phyloP scores from a whole-genome alignment of 805 yeast species.

The Metschnikowia anglica region DNA sequence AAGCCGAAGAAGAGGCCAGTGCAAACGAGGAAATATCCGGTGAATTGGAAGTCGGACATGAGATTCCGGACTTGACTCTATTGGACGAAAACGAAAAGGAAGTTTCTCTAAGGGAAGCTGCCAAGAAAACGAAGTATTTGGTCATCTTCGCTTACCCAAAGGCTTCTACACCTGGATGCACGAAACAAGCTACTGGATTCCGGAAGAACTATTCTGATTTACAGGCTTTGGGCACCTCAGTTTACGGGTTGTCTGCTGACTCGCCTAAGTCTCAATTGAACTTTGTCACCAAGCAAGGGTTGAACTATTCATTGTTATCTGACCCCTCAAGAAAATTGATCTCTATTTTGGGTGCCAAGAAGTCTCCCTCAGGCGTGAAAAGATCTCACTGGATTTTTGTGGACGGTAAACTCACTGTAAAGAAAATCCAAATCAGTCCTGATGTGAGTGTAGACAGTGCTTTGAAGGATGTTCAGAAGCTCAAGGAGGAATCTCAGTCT shows the following conservation, averaged over 20 bases:
- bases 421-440: slow-evolving; percentile 52
- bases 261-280: slow-evolving; percentile 72
- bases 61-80: slow-evolving; percentile 62
- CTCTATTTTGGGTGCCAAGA: slow-evolving; percentile 78
- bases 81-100: slow-evolving; percentile 68
- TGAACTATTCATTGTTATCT: slow-evolving; percentile 71
- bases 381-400: slow-evolving; percentile 92
- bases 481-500: slow-evolving; percentile 25
- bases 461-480: slow-evolving; percentile 50
- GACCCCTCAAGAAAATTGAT: slow-evolving; percentile 75
- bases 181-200: slow-evolving; percentile 90
- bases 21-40: neutral
- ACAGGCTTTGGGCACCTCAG: slow-evolving; percentile 49
- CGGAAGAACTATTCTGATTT: slow-evolving; percentile 62
- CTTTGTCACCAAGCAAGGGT: slow-evolving; percentile 68
- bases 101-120: slow-evolving; percentile 33
- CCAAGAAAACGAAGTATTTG: slow-evolving; percentile 33
- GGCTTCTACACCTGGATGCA: slow-evolving; percentile 96
- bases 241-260: slow-evolving; percentile 85
- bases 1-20: neutral
- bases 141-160: slow-evolving; percentile 73
- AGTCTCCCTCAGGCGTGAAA: slow-evolving; percentile 69
- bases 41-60: slow-evolving; percentile 55
- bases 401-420: slow-evolving; percentile 64
- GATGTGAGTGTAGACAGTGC: slow-evolving; percentile 58